Evolutionary conservation across 495 filamentous ascomycete genomes (phyloP).

Genomic region (Penicillium silybi): DNA sequence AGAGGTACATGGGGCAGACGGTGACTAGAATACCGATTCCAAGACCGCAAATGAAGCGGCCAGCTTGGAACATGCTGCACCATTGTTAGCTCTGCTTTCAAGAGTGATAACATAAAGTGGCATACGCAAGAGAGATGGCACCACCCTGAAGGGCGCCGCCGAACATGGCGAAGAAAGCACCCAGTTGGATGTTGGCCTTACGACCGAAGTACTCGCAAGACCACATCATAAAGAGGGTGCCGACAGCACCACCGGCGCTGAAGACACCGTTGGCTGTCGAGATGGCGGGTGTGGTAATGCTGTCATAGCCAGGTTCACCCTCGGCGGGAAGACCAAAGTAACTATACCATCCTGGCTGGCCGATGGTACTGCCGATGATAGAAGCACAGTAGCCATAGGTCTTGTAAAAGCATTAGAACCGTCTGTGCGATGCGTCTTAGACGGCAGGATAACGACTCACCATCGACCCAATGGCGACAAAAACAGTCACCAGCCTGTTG

Average conservation of each 20-base stretch:
- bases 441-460: constrained; percentile 11
- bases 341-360: constrained; percentile 48
- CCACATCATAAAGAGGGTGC: constrained; percentile 41
- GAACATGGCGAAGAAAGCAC: constrained; percentile 37
- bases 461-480: constrained; percentile 38
- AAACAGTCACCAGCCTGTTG: constrained; percentile 31
- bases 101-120: background rate
- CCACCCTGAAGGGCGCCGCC: constrained; percentile 45
- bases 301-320: constrained; percentile 39
- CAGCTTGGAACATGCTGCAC: constrained; percentile 45
- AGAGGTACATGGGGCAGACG: constrained; percentile 45
- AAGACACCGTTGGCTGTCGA: constrained; percentile 48
- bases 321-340: constrained; percentile 40
- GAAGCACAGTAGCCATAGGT: constrained; percentile 48
- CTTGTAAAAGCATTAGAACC: constrained; percentile 5
- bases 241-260: constrained; percentile 44
- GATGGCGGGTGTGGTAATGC: constrained; percentile 43
- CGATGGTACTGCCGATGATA: constrained; percentile 49
- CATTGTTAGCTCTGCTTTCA: background rate
- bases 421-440: background rate
- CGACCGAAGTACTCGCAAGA: constrained; percentile 41
- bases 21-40: constrained; percentile 45
- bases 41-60: constrained; percentile 45
- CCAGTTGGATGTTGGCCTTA: constrained; percentile 43
- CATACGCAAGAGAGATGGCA: constrained; percentile 36